These are phyloP conservation scores for Lasiodiplodia sp. DNA, from an alignment of 2,329 filamentous ascomycete species.

Conservation along the genomic window DNA sequence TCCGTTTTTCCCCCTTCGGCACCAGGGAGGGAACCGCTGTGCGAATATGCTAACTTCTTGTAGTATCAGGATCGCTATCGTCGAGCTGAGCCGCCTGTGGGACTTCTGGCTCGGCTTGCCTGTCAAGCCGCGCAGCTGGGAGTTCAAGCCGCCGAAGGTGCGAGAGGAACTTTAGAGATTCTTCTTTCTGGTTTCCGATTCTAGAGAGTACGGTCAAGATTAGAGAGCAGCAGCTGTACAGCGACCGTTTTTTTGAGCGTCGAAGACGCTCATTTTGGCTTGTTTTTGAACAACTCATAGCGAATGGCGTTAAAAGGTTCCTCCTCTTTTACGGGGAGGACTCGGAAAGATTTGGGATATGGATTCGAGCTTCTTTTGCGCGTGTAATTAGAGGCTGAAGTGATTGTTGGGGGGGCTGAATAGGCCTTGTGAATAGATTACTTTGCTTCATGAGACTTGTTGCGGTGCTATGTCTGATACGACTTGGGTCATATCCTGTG, in stretches of 20 bases:
- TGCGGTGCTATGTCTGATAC: too few species aligned
- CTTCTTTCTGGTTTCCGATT: neutral
- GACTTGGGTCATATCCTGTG: too few species aligned
- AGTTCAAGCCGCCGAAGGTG: constrained; percentile 43
- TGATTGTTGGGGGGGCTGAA: neutral
- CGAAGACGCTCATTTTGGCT: too few species aligned
- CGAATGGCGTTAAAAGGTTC: neutral
- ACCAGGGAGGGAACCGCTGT: neutral
- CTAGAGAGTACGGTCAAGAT: neutral
- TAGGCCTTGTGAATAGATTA: too few species aligned
- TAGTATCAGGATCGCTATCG: constrained; percentile 60
- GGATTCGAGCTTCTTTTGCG: neutral
- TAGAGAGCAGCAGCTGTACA: neutral
- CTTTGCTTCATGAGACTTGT: too few species aligned
- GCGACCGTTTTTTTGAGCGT: neutral
- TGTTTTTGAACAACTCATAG: neutral
- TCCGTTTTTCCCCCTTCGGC: neutral
- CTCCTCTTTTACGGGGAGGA: neutral
- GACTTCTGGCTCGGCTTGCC: constrained; percentile 70
- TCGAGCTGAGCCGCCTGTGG: constrained; percentile 64
- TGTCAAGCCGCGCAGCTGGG: constrained; percentile 64
- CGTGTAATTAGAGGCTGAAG: neutral
- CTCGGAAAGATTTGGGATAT: neutral
- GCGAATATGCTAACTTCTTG: neutral
- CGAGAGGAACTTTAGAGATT: constrained; percentile 18